Percentiles rank a stretch among this genome's conserved stretches.
Evolutionary conservation across 75 land plant species (phyloP).

Genomic region (Adiantum capillusveneris): DNA sequence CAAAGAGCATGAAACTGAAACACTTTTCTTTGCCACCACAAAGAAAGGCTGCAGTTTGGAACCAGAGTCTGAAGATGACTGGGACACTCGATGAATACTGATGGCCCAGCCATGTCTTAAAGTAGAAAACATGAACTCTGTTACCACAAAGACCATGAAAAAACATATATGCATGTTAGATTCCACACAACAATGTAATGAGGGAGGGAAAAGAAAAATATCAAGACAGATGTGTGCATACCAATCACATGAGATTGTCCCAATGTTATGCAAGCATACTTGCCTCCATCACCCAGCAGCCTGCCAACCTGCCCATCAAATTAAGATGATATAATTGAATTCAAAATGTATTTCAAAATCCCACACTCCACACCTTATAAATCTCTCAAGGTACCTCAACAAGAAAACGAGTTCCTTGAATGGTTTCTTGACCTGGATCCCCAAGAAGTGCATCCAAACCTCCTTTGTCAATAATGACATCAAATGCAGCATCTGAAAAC

Average conservation of each 20-base stretch:
- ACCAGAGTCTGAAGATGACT: slow-evolving; percentile 18
- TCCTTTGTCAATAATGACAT: slow-evolving; percentile 87
- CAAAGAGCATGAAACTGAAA: slow-evolving; percentile 15
- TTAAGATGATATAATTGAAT: too few species aligned
- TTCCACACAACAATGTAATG: slow-evolving; percentile 7
- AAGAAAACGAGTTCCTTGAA: slow-evolving; percentile 57
- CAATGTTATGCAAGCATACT: slow-evolving; percentile 70
- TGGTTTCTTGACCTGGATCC: slow-evolving; percentile 68
- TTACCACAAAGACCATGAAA: neutral
- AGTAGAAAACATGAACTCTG: slow-evolving; percentile 67
- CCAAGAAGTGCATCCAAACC: slow-evolving; percentile 87
- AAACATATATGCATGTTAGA: too few species aligned
- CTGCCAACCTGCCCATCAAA: slow-evolving; percentile 80
- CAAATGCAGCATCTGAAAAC: slow-evolving; percentile 68
- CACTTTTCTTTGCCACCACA: slow-evolving; percentile 50
- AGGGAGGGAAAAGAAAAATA: neutral
- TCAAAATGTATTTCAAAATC: too few species aligned
- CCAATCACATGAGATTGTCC: slow-evolving; percentile 85
- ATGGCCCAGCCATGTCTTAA: slow-evolving; percentile 80
- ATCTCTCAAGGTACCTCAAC: slow-evolving; percentile 53
- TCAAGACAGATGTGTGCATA: slow-evolving; percentile 8
- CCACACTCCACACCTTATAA: neutral
- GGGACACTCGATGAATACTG: slow-evolving; percentile 44
- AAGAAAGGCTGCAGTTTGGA: slow-evolving; percentile 56
- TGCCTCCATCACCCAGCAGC: slow-evolving; percentile 57